Percentiles rank a stretch among this genome's conserved stretches.
phyloP scores from a whole-genome alignment of 768 basidiomycete genomes.

The Pleurotus tuber-regium region DNA sequence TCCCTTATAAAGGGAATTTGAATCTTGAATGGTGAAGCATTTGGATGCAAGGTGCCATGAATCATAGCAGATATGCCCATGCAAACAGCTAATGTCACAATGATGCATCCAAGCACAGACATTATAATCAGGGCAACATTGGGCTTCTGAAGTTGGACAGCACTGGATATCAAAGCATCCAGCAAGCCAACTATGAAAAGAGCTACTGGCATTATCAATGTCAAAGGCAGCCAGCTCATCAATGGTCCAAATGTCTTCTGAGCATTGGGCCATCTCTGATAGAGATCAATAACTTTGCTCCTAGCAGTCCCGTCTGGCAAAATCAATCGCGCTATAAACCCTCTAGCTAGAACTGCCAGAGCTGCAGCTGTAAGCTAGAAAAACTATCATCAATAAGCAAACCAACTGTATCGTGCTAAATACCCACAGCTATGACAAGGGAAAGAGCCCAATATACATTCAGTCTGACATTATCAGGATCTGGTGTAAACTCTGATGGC shows the following conservation, averaged over 20 bases:
- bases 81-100: not conserved
- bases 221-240: conserved; percentile 15
- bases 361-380: conserved; percentile 16
- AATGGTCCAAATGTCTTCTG: conserved; percentile 15
- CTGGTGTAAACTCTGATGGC: not conserved
- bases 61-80: not conserved
- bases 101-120: not conserved
- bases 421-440: not conserved
- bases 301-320: conserved; percentile 1
- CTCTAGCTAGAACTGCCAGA: conserved; percentile 16
- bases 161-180: conserved; percentile 16
- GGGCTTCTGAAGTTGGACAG: conserved; percentile 4
- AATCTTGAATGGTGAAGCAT: not conserved
- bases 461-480: not conserved
- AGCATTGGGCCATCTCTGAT: conserved; percentile 13
- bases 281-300: conserved; percentile 16
- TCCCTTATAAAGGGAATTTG: not conserved
- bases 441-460: conserved; percentile 2
- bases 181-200: conserved; percentile 18
- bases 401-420: not conserved
- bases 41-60: not conserved
- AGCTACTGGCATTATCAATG: conserved; percentile 16
- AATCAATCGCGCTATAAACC: conserved; percentile 14
- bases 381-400: not conserved
- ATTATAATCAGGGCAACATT: not conserved